Evolutionary conservation across 75 land plant species (phyloP).

Genomic region (Picea sitchensis): DNA sequence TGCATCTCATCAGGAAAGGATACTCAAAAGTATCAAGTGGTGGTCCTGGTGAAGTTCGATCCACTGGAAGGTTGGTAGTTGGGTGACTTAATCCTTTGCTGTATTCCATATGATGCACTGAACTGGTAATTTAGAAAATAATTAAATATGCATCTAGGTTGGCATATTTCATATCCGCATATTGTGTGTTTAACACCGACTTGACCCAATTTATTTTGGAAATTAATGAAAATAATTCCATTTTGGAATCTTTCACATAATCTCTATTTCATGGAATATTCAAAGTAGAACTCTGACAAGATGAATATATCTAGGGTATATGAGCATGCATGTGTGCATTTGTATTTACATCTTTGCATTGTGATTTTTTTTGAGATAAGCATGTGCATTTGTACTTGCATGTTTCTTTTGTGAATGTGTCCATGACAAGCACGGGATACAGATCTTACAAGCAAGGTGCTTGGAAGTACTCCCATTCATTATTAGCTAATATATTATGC

Average conservation of each 20-base stretch:
- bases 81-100: background rate
- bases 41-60: constrained; percentile 12
- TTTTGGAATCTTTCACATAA: no score
- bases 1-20: constrained; percentile 72
- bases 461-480: background rate
- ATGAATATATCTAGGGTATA: no score
- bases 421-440: background rate
- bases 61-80: constrained; percentile 18
- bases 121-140: background rate
- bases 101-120: background rate
- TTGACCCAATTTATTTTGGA: no score
- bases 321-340: background rate
- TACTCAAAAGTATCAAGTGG: constrained; percentile 6
- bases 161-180: background rate
- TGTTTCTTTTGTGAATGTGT: no score
- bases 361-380: background rate
- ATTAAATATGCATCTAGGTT: background rate
- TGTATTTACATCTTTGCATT: background rate
- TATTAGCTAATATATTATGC: background rate
- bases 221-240: no score
- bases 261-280: no score
- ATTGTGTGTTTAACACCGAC: background rate
- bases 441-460: background rate
- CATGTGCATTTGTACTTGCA: background rate
- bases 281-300: no score